These are phyloP conservation scores for Mytilinidion resinicola DNA, from an alignment of 495 filamentous ascomycete genomes.

Conservation along the genomic window DNA sequence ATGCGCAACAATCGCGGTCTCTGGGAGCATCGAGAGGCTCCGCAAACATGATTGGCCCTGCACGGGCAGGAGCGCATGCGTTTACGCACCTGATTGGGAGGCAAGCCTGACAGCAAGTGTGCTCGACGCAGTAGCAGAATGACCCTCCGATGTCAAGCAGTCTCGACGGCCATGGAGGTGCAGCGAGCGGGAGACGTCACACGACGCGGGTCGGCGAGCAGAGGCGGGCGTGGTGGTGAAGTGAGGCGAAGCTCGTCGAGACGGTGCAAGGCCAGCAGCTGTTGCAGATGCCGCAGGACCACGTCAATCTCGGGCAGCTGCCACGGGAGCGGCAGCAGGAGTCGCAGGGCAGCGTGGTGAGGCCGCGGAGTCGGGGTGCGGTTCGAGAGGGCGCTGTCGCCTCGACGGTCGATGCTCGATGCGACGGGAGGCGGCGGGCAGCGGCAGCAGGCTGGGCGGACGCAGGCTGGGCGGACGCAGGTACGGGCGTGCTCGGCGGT, in stretches of 20 bases:
- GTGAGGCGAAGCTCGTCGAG: neutral
- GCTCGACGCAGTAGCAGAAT: neutral
- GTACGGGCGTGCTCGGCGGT: too few species aligned
- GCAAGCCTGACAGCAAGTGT: neutral
- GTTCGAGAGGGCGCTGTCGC: neutral
- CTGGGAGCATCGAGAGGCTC: neutral
- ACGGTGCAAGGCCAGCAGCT: neutral
- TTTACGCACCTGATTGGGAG: slow-evolving; percentile 12
- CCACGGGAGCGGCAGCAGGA: neutral
- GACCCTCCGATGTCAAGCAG: neutral
- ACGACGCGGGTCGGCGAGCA: neutral
- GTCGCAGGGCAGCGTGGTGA: slow-evolving; percentile 1
- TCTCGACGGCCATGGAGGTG: slow-evolving; percentile 2
- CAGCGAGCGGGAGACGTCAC: neutral
- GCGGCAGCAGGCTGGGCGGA: neutral
- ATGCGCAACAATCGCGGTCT: neutral
- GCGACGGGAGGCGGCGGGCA: neutral
- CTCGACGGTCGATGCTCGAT: neutral
- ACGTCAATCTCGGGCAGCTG: neutral
- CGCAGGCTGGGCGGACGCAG: neutral
- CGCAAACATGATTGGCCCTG: neutral
- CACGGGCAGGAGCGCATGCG: slow-evolving; percentile 7
- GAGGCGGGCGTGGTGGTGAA: neutral
- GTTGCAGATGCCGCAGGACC: slow-evolving; percentile 1
- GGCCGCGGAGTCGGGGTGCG: neutral